phyloP scores from a whole-genome alignment of 345 rosid species.

The Ceriops tagal region DNA sequence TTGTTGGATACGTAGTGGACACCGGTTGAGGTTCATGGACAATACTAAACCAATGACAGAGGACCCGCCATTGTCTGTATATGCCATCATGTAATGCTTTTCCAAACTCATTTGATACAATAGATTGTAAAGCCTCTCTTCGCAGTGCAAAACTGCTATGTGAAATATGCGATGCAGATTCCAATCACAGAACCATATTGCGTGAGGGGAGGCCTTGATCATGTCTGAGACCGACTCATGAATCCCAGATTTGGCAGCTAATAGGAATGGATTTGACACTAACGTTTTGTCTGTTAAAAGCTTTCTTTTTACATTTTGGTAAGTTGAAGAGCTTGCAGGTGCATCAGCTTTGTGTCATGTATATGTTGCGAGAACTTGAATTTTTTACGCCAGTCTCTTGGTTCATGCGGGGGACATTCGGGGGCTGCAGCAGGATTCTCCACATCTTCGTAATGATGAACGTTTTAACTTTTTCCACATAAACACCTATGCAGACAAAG shows the following conservation, averaged over 20 bases:
- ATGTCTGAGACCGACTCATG: background rate
- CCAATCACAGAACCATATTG: background rate
- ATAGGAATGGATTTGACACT: background rate
- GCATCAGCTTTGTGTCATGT: background rate
- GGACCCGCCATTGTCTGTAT: background rate
- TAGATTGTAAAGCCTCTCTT: background rate
- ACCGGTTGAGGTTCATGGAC: too few species aligned
- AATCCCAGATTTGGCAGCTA: background rate
- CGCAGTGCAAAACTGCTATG: background rate
- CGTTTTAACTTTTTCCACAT: background rate
- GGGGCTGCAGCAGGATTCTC: background rate
- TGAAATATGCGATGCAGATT: background rate
- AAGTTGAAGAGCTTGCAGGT: background rate
- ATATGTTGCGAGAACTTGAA: background rate
- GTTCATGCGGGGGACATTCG: background rate
- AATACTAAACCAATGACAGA: too few species aligned
- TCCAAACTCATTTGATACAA: background rate
- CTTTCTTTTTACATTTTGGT: background rate
- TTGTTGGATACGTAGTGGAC: too few species aligned
- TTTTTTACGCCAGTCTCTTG: background rate
- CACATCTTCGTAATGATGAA: background rate
- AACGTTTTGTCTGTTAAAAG: background rate
- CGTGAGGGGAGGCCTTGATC: background rate
- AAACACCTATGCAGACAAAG: background rate
- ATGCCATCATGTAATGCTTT: background rate